Conservation (phyloP, 148 eudicot species). For the Vaccinium corymbosum region DNA sequence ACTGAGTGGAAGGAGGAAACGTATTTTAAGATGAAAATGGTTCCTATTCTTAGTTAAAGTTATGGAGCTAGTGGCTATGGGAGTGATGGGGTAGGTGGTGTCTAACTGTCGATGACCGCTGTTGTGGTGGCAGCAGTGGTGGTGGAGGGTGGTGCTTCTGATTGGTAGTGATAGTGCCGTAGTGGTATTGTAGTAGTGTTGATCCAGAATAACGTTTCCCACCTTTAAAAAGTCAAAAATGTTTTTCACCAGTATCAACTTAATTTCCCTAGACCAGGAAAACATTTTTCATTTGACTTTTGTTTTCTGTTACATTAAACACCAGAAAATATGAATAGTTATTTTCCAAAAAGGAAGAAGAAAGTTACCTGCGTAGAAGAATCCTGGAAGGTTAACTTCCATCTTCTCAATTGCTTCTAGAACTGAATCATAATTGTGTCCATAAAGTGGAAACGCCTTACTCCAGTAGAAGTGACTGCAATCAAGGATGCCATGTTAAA, state of each 20-base stretch:
- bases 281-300: not conserved
- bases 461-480: constrained; percentile 87
- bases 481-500: constrained; percentile 18
- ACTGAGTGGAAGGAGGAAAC: not conserved
- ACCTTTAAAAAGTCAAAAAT: not conserved
- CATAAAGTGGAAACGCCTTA: constrained; percentile 90
- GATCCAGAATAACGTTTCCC: not conserved
- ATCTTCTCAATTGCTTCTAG: constrained; percentile 69
- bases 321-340: not conserved
- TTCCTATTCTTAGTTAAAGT: not conserved
- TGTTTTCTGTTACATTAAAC: not conserved
- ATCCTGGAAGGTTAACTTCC: constrained; percentile 87
- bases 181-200: not conserved
- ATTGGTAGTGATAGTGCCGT: not conserved
- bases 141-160: not conserved
- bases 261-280: not conserved
- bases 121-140: not conserved
- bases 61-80: not conserved
- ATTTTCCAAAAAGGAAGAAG: not conserved
- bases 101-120: not conserved
- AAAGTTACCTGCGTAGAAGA: constrained; percentile 80
- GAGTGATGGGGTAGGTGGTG: not conserved
- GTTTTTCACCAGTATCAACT: not conserved
- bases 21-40: not conserved
- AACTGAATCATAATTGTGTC: constrained; percentile 63